phyloP scores from a whole-genome alignment of 306 rosid genomes.

The Pyrus communis region DNA sequence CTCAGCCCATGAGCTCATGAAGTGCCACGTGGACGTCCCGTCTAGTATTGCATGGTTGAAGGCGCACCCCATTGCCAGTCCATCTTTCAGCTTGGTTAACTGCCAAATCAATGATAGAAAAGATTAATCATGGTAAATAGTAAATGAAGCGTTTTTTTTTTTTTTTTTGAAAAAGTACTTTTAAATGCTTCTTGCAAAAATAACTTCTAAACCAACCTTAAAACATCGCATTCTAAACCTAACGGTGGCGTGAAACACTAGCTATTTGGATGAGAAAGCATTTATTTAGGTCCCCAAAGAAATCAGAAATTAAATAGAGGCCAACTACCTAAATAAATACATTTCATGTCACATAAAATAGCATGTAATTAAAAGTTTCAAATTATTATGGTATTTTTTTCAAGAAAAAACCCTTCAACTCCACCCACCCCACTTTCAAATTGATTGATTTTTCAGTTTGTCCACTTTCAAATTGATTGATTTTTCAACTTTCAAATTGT shows the following conservation, averaged over 20 bases:
- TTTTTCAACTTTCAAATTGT: too few relatives aligned
- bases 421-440: too few relatives aligned
- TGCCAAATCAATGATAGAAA: constrained; percentile 7
- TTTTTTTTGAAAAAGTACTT: too few relatives aligned
- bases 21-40: constrained; percentile 92
- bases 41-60: constrained; percentile 88
- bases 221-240: too few relatives aligned
- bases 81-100: constrained; percentile 84
- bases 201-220: too few relatives aligned
- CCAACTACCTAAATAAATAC: neutral
- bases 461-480: too few relatives aligned
- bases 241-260: too few relatives aligned
- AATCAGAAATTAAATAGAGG: neutral
- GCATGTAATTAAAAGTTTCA: too few relatives aligned
- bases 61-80: constrained; percentile 81
- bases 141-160: neutral
- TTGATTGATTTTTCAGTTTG: too few relatives aligned
- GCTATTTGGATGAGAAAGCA: neutral
- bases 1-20: constrained; percentile 92
- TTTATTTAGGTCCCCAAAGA: neutral
- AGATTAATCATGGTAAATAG: neutral
- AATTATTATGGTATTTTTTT: too few relatives aligned
- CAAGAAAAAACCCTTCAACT: too few relatives aligned
- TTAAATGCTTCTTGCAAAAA: too few relatives aligned
- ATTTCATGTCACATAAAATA: neutral